Evolutionary conservation across 441 rosid species (phyloP).

Genomic region (Capsella rubella): DNA sequence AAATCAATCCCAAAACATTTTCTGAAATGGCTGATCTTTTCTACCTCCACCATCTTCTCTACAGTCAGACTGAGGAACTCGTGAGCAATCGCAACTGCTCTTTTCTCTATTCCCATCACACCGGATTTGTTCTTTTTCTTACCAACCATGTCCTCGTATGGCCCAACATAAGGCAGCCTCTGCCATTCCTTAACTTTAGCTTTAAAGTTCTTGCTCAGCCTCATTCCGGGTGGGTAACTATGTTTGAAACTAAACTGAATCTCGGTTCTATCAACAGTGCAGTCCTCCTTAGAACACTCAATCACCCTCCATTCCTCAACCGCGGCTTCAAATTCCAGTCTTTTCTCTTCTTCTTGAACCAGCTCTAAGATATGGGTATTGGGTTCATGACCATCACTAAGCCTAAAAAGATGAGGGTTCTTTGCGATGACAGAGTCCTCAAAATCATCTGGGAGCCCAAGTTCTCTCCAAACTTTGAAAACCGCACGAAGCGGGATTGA

Average conservation of each 20-base stretch:
- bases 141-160: constrained; percentile 63
- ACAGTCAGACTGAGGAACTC: constrained; percentile 84
- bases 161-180: constrained; percentile 68
- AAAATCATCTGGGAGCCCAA: constrained; percentile 90
- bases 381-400: constrained; percentile 64
- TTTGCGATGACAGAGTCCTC: constrained; percentile 76
- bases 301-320: constrained; percentile 80
- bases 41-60: constrained; percentile 91
- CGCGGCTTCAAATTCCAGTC: constrained; percentile 49
- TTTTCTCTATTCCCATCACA: constrained; percentile 62
- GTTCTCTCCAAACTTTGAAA: constrained; percentile 95
- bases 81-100: constrained; percentile 75
- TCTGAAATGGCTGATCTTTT: constrained; percentile 88
- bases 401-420: constrained; percentile 61
- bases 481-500: constrained; percentile 82
- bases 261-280: constrained; percentile 55
- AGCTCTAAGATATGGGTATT: constrained; percentile 74
- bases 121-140: constrained; percentile 57
- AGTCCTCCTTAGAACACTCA: constrained; percentile 69
- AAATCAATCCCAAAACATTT: constrained; percentile 74
- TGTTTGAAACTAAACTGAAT: constrained; percentile 64
- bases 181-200: constrained; percentile 89
- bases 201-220: constrained; percentile 70
- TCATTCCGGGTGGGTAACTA: constrained; percentile 81
- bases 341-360: constrained; percentile 47